These are phyloP conservation scores for Scedosporium boydii DNA, from an alignment of 2,329 filamentous ascomycete species.

Conservation along the genomic window DNA sequence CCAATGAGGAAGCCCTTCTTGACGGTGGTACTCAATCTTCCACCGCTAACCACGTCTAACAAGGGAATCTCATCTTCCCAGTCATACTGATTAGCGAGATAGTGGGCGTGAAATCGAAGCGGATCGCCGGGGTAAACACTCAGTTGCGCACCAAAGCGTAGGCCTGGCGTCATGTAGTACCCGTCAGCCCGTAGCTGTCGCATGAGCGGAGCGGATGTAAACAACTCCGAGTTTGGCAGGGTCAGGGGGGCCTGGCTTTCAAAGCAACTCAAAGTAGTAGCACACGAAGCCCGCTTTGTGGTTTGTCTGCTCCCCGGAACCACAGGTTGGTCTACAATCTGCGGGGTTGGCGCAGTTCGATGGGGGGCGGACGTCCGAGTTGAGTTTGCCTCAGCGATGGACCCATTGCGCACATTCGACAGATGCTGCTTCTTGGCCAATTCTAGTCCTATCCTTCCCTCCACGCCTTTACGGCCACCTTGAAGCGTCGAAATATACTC, in stretches of 20 bases:
- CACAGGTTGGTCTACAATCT: no score
- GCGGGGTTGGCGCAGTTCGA: no score
- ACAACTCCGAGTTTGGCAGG: neutral
- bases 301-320: no score
- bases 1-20: conserved; percentile 93
- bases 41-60: conserved; percentile 76
- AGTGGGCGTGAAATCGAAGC: conserved; percentile 90
- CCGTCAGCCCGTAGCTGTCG: conserved; percentile 5
- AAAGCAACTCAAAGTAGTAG: neutral
- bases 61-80: conserved; percentile 84
- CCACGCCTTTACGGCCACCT: conserved; percentile 30
- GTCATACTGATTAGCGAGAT: conserved; percentile 71
- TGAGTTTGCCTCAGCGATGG: no score
- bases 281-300: neutral
- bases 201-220: neutral
- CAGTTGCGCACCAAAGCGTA: conserved; percentile 91
- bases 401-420: no score
- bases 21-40: conserved; percentile 82
- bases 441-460: conserved; percentile 28
- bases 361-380: no score
- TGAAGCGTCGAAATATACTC: conserved; percentile 54
- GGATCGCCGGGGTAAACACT: conserved; percentile 94
- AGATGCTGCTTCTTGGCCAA: conserved; percentile 20
- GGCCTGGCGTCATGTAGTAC: conserved; percentile 83
- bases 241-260: neutral